Evolutionary conservation across 495 filamentous ascomycete species (phyloP), one percentile per base, ranked within the genome.

Genomic region (Parathielavia hyrcaniae): DNA sequence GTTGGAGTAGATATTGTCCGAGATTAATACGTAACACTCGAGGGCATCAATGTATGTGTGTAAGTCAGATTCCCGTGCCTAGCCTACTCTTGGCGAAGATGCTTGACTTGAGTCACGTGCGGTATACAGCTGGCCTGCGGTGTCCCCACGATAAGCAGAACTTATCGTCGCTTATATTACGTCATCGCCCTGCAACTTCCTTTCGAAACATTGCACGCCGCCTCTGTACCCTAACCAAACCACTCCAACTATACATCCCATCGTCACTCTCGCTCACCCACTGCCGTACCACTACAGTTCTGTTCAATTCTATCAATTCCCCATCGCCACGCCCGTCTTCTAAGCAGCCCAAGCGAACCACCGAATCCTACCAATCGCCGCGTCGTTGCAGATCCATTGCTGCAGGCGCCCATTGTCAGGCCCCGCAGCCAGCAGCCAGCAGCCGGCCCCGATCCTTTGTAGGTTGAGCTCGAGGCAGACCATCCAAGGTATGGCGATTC

Each of bases 241-340:
- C 23, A 47, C 19, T 47, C 22, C 22, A 47, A 23, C 22, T 47
- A 10, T 19, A 8, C 23, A 30, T n/a, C 26, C 44, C 44, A 13
- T 47, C 44, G 44, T 47, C 44, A 47, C 19, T 47, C 22, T 47
- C 44, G 17, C 44, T 47, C 44, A 26, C 44, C 44, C 19, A 23
- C 44, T n/a, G 19, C 44, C 44, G 44, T 20, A 47, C 44, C 44
- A n/a, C 44, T 47, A 14, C 44, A 47, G 44, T 47, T 8, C 19
- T 47, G 19, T 22, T 30, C 44, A 22, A 47, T 47, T 14, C 19
- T 47, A 3, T 26, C 9, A 47, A 43, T 43, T 14, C 40, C 40
- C 40, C 40, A 43, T 43, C 40, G 40, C 40, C 40, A 14, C 40
- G 40, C 40, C 40, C 40, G 40, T 43, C 40, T 43, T 43, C 40